Evolutionary conservation across 169 alveolate genomes (phyloP), one percentile per base, ranked within the genome.

Genomic region (Plasmodium berghei): DNA sequence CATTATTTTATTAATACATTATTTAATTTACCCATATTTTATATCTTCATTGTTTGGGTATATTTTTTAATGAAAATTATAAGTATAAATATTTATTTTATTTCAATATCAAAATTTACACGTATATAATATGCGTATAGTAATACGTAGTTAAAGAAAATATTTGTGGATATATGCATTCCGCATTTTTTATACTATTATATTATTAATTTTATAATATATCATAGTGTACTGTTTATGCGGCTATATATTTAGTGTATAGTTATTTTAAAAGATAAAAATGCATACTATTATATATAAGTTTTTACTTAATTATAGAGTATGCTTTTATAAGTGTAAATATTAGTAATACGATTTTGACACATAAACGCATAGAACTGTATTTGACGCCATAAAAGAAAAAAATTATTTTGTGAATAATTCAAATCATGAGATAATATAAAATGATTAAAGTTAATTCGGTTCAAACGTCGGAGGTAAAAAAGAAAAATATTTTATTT

Each of bases 401-500:
- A 26, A 26, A 22, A 16, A 62, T 1, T 62, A 10, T 8, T 18
- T 18, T 28, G 26, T 14, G 18, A 48, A 48, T 46, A 14, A 54
- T 64, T 40, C 66, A 80, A 67, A 80, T 80, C 90, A 80, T 80
- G 90, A 80, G 56, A 52, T 80, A 80, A 80, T 80, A 61, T 80
- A 80, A 80, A 80, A 80, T 80, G 90, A 67, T 66, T 80, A 80
- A 80, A 48, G 90, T 55, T 46, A 52, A 66, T 71, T 64, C 90
- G 90, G 75, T 71, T 80, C 80, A 80, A 80, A 66, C 48, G 5
- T 69, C 42, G 83, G 83, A 80, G 90, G 90, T 80, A 80, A 80
- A 71, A 66, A 46, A 9, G n/a, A 42, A 9, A 67, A 67, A 14
- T 1, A 18, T 18, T 46, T 26, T 40, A 42, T 18, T 67, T 14